These are phyloP conservation scores for Ogataea chonburiensis DNA, from an alignment of 805 yeast species.

Conservation along the genomic window DNA sequence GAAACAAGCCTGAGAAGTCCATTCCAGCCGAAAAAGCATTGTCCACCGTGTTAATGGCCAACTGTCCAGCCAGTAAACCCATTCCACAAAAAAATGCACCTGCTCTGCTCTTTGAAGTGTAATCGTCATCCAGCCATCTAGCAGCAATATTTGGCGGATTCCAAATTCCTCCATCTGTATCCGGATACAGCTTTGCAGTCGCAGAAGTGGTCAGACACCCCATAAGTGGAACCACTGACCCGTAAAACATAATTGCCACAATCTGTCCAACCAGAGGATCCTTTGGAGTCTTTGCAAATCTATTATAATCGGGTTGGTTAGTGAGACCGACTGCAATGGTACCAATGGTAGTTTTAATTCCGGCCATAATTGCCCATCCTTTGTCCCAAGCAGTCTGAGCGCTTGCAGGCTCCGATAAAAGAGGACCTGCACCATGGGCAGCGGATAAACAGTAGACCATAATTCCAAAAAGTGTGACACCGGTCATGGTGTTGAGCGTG, in stretches of 20 bases:
- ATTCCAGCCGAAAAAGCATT: constrained; percentile 48
- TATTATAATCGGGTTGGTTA: constrained; percentile 43
- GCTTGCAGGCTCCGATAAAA: constrained; percentile 18
- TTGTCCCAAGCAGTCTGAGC: constrained; percentile 25
- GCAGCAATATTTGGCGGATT: constrained; percentile 42
- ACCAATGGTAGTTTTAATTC: constrained; percentile 41
- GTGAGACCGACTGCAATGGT: constrained; percentile 38
- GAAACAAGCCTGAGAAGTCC: constrained; percentile 49
- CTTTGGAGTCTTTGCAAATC: constrained; percentile 32
- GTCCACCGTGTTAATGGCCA: constrained; percentile 40
- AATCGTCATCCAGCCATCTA: constrained; percentile 35
- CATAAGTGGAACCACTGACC: constrained; percentile 32
- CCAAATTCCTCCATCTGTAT: constrained; percentile 46
- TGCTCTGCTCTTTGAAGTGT: constrained; percentile 39
- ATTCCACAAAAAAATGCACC: constrained; percentile 48
- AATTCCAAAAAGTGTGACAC: constrained; percentile 26
- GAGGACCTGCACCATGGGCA: constrained; percentile 34
- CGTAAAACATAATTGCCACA: constrained; percentile 11
- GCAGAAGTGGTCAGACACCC: constrained; percentile 50
- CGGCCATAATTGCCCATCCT: constrained; percentile 44
- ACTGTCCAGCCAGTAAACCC: constrained; percentile 36
- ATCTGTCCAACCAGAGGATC: constrained; percentile 17
- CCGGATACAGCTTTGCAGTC: constrained; percentile 41
- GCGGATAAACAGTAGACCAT: constrained; percentile 27
- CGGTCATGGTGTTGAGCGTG: constrained; percentile 25